Conservation (phyloP, 2,329 filamentous ascomycete species). For the Colletotrichum camelliae region DNA sequence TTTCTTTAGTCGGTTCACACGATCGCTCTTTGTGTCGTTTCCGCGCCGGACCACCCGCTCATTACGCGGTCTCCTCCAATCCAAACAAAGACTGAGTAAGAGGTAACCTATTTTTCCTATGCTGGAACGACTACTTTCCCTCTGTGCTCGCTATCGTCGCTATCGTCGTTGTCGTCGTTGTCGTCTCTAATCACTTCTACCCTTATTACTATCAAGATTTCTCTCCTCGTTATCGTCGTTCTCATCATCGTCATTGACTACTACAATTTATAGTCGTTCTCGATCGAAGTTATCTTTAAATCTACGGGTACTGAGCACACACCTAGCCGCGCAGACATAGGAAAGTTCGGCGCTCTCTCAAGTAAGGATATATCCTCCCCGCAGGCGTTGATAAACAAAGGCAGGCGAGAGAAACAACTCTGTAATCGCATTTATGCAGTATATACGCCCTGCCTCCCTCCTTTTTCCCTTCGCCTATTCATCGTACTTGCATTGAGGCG, state of each 20-base stretch:
- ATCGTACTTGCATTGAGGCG: conserved; percentile 38
- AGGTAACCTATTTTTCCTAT: not conserved
- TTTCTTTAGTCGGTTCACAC: not conserved
- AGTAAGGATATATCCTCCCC: not conserved
- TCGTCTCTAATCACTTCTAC: not conserved
- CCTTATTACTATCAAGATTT: not conserved
- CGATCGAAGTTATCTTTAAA: not conserved
- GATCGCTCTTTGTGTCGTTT: not conserved
- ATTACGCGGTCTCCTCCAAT: not conserved
- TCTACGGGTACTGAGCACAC: not conserved
- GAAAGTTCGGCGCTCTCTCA: not conserved
- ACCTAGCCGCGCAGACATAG: not conserved
- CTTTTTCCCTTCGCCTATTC: not conserved
- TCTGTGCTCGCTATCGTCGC: not conserved
- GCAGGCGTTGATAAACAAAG: not conserved
- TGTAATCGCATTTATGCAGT: not conserved
- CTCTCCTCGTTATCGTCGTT: not conserved
- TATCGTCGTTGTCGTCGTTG: not conserved
- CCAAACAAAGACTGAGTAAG: not conserved
- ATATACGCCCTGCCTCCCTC: not conserved
- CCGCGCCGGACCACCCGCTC: not conserved
- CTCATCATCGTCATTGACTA: not conserved
- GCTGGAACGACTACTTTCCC: not conserved
- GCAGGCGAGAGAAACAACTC: not conserved
- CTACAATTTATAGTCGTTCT: not conserved